Base-by-base conservation (phyloP, 495 filamentous ascomycete species). In the Glarea lozoyensis region DNA sequence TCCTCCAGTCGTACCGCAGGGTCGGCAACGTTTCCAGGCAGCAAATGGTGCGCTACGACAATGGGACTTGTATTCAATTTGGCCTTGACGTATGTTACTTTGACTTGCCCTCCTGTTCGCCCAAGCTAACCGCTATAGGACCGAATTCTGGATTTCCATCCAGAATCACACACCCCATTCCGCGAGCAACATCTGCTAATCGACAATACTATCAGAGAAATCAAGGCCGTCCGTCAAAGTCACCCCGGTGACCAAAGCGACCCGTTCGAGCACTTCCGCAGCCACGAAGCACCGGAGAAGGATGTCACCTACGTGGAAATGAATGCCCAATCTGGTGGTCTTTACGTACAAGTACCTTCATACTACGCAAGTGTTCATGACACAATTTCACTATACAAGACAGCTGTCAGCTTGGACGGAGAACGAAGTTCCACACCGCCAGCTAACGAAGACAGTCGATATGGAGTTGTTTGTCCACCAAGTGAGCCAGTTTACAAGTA, bases 41-140 rank as follows among this genome's bases (percentile, higher is more conserved):
- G 22, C 21, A 17, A 11, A 15, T 40, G 2, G 10, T 37, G 10
- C 27, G 32, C 1, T 56, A 46, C 22, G 35, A 45, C 3, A 56
- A 56, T 18, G 49, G 49, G 11, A 56, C 49, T 12, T 45, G 40
- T 23, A 30, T 56, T 1, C 17, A n/a, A 4, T 56, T 46, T 43
- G 53, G 53, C 3, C 48, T 46, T 4, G n/a, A 46, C 17, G 53
- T 52, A 49, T 33, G 45, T 31, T 23, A 25, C n/a, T 2, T 9
- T 6, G 21, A 30, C 13, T 6, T 20, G n/a, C 12, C 17, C n/a
- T 33, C 5, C 21, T 33, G 10, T 12, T 2, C 3, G 6, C 33
- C 16, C 4, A 18, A 33, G 47, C 45, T 53, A 41, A 53, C 30
- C n/a, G 1, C 6, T 34, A 6, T 39, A 55, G 52, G 52, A 55